Conservation (phyloP, 1,139 yeast species). For the Hansenula anomala region DNA sequence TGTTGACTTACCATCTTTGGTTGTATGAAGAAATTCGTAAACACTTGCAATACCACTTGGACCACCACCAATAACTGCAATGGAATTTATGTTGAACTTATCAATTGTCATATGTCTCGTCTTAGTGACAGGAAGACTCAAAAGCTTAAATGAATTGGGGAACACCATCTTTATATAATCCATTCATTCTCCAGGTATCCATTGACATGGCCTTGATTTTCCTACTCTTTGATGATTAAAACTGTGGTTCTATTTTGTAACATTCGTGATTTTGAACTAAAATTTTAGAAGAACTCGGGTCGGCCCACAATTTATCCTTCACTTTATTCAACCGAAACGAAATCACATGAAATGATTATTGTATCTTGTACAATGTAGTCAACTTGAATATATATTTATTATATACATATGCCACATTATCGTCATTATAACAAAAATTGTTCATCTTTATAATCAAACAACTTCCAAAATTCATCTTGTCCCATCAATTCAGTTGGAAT, state of each 20-base stretch:
- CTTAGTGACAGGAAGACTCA: too few species aligned
- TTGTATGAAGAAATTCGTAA: constrained; percentile 29
- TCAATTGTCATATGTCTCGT: not conserved
- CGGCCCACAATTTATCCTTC: too few species aligned
- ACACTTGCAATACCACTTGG: constrained; percentile 32
- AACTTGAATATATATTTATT: too few species aligned
- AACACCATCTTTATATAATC: not conserved
- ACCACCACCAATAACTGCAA: constrained; percentile 36
- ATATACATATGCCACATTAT: not conserved
- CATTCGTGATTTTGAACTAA: too few species aligned
- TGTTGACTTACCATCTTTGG: constrained; percentile 25
- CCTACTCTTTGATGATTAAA: not conserved
- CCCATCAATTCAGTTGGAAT: constrained; percentile 12
- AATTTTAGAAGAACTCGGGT: too few species aligned
- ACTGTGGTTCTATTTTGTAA: not conserved
- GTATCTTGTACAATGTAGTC: too few species aligned
- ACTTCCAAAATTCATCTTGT: constrained; percentile 21
- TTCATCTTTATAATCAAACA: constrained; percentile 23
- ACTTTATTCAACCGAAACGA: too few species aligned
- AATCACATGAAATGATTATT: too few species aligned
- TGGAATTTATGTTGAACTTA: constrained; percentile 18
- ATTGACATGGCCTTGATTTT: not conserved
- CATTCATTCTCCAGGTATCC: too few species aligned
- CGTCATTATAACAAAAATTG: constrained; percentile 11
- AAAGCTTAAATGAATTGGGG: too few species aligned